These are phyloP conservation scores for Macaranga tanarius DNA, from an alignment of 441 rosid genomes.

Conservation along the genomic window DNA sequence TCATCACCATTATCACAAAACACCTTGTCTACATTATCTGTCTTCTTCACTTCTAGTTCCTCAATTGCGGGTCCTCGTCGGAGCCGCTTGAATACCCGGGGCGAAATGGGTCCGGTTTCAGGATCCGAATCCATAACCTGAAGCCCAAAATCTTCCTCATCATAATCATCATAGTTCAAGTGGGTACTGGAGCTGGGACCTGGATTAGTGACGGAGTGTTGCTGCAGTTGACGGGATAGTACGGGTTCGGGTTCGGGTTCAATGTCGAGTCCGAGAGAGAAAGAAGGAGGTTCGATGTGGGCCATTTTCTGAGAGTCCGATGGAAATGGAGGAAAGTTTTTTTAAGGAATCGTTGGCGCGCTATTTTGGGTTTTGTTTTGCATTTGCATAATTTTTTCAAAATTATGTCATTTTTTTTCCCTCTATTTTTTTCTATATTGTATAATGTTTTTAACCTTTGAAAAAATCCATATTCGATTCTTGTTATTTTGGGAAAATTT, in stretches of 20 bases:
- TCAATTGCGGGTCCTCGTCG: constrained; percentile 40
- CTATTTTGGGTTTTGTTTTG: not conserved
- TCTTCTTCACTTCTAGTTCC: constrained; percentile 18
- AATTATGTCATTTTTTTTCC: not conserved
- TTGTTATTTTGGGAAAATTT: no score
- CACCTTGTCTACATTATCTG: constrained; percentile 12
- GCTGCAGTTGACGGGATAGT: constrained; percentile 2
- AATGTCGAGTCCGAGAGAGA: constrained; percentile 77
- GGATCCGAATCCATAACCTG: constrained; percentile 32
- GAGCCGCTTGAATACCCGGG: constrained; percentile 60
- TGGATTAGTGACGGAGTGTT: constrained; percentile 3
- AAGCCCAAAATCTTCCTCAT: constrained; percentile 14
- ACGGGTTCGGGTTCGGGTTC: constrained; percentile 39
- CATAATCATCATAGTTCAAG: constrained; percentile 16
- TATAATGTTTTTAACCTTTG: no score
- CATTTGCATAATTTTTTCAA: not conserved
- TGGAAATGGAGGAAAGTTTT: not conserved
- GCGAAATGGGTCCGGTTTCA: constrained; percentile 33
- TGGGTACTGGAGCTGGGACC: constrained; percentile 13
- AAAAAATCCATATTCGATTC: not conserved
- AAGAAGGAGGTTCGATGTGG: constrained; percentile 72
- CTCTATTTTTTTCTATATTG: accelerated
- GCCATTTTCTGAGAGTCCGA: constrained; percentile 34
- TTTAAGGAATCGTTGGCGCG: not conserved
- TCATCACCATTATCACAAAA: constrained; percentile 43